phyloP scores from a whole-genome alignment of 83 land plant genomes.

The Larix sibirica region DNA sequence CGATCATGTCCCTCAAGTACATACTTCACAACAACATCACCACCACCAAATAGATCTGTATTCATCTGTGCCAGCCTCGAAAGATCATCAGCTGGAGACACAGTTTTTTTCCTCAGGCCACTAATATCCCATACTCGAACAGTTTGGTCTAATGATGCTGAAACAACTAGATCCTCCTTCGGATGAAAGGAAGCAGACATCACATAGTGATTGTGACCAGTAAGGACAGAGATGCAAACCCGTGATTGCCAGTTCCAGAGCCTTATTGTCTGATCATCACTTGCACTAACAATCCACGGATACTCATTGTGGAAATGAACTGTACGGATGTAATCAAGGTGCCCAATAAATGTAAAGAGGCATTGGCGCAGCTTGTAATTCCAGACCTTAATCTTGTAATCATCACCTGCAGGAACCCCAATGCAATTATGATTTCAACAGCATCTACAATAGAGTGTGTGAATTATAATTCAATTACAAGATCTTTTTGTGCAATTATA shows the following conservation, averaged over 20 bases:
- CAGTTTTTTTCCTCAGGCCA: conserved; percentile 61
- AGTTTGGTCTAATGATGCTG: conserved; percentile 80
- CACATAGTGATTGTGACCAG: conserved; percentile 82
- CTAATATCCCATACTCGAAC: conserved; percentile 82
- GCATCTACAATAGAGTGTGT: not conserved
- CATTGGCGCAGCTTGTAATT: conserved; percentile 73
- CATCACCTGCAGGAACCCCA: conserved; percentile 56
- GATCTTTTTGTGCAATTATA: not conserved
- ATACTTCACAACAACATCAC: conserved; percentile 83
- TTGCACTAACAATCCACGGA: conserved; percentile 87
- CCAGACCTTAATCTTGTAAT: conserved; percentile 79
- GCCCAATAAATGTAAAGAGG: conserved; percentile 68
- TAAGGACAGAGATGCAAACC: conserved; percentile 67
- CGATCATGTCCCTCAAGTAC: conserved; percentile 85
- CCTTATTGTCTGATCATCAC: conserved; percentile 82
- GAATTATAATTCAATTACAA: not conserved
- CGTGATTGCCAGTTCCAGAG: conserved; percentile 90
- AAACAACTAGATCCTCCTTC: conserved; percentile 73
- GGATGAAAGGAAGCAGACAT: conserved; percentile 86
- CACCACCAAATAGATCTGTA: conserved; percentile 77
- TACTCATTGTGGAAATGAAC: conserved; percentile 74
- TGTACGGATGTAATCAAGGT: conserved; percentile 76
- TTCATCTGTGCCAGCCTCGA: conserved; percentile 68
- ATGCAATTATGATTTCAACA: not conserved
- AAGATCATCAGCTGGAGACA: conserved; percentile 68